Evolutionary conservation across 345 rosid species (phyloP).

Genomic region (Nasturtium officinale): DNA sequence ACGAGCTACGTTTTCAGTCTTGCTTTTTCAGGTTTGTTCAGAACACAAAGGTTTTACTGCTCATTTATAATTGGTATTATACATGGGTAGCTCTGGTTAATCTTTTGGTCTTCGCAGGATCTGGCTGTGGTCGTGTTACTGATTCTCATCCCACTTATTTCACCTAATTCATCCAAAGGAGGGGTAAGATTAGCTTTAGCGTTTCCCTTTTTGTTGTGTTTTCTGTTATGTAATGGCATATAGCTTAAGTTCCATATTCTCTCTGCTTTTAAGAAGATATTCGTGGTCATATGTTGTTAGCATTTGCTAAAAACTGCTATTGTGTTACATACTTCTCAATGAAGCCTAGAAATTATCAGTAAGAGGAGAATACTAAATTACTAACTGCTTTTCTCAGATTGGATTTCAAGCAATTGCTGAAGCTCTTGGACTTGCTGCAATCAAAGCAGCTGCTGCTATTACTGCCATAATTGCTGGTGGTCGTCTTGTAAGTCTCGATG

Average conservation of each 20-base stretch:
- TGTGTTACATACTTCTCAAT: background rate
- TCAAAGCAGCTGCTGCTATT: slow-evolving; percentile 93
- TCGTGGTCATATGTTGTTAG: slow-evolving; percentile 4
- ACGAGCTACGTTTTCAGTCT: slow-evolving; percentile 97
- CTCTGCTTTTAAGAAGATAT: slow-evolving; percentile 3
- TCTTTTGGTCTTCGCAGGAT: slow-evolving; percentile 62
- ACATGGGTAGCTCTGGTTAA: slow-evolving; percentile 34
- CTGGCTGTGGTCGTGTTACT: slow-evolving; percentile 97
- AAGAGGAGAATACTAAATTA: slow-evolving; percentile 21
- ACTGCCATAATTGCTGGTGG: slow-evolving; percentile 98
- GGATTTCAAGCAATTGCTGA: slow-evolving; percentile 99
- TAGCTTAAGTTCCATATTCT: slow-evolving; percentile 2
- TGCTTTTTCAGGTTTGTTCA: slow-evolving; percentile 87
- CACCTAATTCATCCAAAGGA: slow-evolving; percentile 99
- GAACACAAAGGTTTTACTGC: slow-evolving; percentile 14
- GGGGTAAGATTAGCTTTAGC: slow-evolving; percentile 66
- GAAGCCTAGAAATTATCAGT: slow-evolving; percentile 10
- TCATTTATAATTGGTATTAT: slow-evolving; percentile 7
- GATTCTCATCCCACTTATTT: slow-evolving; percentile 95
- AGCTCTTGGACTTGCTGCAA: slow-evolving; percentile 98
- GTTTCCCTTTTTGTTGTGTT: slow-evolving; percentile 1
- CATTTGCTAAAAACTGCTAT: background rate
- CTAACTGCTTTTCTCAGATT: slow-evolving; percentile 59
- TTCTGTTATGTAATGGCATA: background rate
- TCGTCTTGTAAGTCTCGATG: slow-evolving; percentile 71